A percentile compares a stretch with the other conserved stretches of the same genome.
phyloP scores from a whole-genome alignment of 306 rosid species.

The Cucurbita moschata region DNA sequence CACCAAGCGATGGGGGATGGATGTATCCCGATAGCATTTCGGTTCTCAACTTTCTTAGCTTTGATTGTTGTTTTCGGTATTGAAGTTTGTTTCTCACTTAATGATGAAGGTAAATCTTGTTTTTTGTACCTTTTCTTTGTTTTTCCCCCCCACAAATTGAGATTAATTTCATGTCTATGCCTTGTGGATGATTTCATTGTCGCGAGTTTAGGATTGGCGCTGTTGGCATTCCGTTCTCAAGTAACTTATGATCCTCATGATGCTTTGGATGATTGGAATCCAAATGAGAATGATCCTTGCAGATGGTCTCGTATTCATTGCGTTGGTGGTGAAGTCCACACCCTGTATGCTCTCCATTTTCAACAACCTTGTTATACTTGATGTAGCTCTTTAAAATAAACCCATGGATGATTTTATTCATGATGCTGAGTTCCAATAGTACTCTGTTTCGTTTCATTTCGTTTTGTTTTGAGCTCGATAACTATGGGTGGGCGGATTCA shows the following conservation, averaged over 20 bases:
- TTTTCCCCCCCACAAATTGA: not conserved
- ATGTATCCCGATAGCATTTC: conserved; percentile 40
- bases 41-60: conserved; percentile 34
- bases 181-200: not conserved
- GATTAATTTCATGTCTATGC: not conserved
- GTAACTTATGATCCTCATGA: conserved; percentile 47
- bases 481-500: too few relatives aligned
- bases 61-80: conserved; percentile 30
- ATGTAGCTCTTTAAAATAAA: not conserved
- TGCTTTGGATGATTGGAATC: conserved; percentile 59
- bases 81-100: conserved; percentile 35
- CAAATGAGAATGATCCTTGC: conserved; percentile 51
- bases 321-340: conserved; percentile 38
- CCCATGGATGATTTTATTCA: not conserved
- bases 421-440: not conserved
- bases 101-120: conserved; percentile 56
- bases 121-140: not conserved
- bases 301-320: conserved; percentile 67
- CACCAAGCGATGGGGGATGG: conserved; percentile 61
- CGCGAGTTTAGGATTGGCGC: conserved; percentile 38
- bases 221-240: conserved; percentile 45
- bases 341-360: conserved; percentile 26
- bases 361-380: not conserved
- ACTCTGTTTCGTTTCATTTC: too few relatives aligned
- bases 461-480: too few relatives aligned